phyloP scores from a whole-genome alignment of 306 rosid species.

The Neltuma alba region DNA sequence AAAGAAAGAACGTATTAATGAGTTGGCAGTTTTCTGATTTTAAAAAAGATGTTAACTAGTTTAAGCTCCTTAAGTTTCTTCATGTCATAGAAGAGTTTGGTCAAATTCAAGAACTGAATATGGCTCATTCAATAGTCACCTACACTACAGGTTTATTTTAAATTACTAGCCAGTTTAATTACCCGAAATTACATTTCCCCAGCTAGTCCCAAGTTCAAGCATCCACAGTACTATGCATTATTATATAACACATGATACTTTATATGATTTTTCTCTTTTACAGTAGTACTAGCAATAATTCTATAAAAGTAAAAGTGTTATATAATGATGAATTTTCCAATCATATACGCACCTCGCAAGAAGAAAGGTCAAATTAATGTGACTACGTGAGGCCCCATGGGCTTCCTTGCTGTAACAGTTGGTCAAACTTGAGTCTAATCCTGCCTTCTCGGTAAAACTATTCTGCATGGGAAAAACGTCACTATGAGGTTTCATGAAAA shows the following conservation, averaged over 20 bases:
- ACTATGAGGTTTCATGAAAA: neutral
- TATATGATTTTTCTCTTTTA: conserved; percentile 24
- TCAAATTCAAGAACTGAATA: conserved; percentile 7
- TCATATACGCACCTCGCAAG: conserved; percentile 39
- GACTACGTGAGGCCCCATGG: conserved; percentile 52
- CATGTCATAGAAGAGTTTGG: neutral
- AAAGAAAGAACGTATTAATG: neutral
- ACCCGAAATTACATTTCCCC: too few relatives aligned
- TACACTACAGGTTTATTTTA: neutral
- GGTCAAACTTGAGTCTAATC: conserved; percentile 49
- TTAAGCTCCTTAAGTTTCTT: neutral
- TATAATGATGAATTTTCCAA: conserved; percentile 38
- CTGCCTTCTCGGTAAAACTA: conserved; percentile 31
- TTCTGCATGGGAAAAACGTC: conserved; percentile 44
- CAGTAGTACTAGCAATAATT: conserved; percentile 22
- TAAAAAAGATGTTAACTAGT: neutral
- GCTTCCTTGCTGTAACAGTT: conserved; percentile 34
- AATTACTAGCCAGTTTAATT: too few relatives aligned
- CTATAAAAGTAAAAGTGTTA: conserved; percentile 42
- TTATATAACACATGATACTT: neutral
- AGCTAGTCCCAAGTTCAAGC: conserved; percentile 28
- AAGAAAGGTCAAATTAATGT: conserved; percentile 45
- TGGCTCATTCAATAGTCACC: neutral
- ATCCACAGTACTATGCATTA: conserved; percentile 1
- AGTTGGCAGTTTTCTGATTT: neutral